phyloP scores from a whole-genome alignment of 192 early-diverging fungal genomes.

The Dissophora ornata region DNA sequence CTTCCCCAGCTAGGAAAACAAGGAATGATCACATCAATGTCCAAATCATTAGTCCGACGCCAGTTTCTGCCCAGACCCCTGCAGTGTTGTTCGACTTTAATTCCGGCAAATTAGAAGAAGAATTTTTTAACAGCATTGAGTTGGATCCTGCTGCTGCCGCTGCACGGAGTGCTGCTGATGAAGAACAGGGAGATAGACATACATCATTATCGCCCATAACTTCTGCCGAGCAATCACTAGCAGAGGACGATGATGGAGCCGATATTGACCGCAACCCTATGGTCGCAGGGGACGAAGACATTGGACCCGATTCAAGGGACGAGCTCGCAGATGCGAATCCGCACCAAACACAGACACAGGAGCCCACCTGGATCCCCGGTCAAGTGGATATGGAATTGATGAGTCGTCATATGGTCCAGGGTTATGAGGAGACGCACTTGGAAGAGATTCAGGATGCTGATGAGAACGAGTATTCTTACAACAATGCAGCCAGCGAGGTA shows the following conservation, averaged over 20 bases:
- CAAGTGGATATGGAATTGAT: slow-evolving; percentile 16
- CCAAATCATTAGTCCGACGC: slow-evolving; percentile 43
- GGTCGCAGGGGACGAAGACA: slow-evolving; percentile 65
- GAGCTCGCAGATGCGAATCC: slow-evolving; percentile 2
- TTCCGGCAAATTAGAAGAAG: slow-evolving; percentile 60
- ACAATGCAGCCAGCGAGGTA: too few species aligned
- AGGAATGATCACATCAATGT: slow-evolving; percentile 49
- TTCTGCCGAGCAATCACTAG: background rate
- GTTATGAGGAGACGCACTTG: background rate
- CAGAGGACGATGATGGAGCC: slow-evolving; percentile 27
- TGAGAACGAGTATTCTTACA: slow-evolving; percentile 3
- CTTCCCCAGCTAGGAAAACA: slow-evolving; percentile 31
- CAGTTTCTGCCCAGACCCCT: slow-evolving; percentile 31
- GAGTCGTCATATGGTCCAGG: slow-evolving; percentile 20
- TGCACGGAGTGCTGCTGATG: too few species aligned
- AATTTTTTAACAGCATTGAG: slow-evolving; percentile 57
- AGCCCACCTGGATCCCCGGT: slow-evolving; percentile 10
- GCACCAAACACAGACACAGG: background rate
- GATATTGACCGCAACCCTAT: slow-evolving; percentile 57
- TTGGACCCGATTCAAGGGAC: slow-evolving; percentile 47
- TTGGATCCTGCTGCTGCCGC: slow-evolving; percentile 5
- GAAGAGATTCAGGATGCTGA: slow-evolving; percentile 17
- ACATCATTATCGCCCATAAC: background rate
- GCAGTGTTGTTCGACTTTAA: slow-evolving; percentile 57
- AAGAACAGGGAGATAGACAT: slow-evolving; percentile 4